Evolutionary conservation across 139 green algal genomes (phyloP).

Genomic region (Nannochloris sp.): DNA sequence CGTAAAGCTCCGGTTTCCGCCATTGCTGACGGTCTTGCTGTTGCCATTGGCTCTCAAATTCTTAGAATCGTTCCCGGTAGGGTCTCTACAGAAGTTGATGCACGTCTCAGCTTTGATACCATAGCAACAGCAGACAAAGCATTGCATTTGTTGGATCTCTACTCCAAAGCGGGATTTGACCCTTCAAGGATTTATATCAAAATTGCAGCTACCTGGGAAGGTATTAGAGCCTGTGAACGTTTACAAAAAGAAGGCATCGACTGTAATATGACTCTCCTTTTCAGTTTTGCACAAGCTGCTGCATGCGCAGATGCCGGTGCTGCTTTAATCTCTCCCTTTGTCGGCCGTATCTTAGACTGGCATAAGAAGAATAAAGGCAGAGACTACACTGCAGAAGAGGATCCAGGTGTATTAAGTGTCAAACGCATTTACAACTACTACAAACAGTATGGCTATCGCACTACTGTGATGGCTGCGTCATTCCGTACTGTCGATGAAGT

Average conservation of each 20-base stretch:
- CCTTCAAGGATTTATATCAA: slow-evolving; percentile 47
- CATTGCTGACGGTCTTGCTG: slow-evolving; percentile 66
- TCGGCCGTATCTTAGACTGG: slow-evolving; percentile 91
- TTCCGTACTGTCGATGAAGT: slow-evolving; percentile 86
- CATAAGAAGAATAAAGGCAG: slow-evolving; percentile 46
- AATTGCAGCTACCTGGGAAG: slow-evolving; percentile 81
- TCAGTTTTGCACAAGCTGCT: slow-evolving; percentile 77
- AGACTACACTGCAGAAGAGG: slow-evolving; percentile 55
- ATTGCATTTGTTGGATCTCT: slow-evolving; percentile 66
- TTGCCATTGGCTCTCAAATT: slow-evolving; percentile 68
- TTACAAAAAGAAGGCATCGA: slow-evolving; percentile 78
- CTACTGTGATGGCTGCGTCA: slow-evolving; percentile 83
- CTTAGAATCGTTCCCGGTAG: slow-evolving; percentile 68
- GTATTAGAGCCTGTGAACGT: slow-evolving; percentile 70
- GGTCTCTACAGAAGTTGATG: slow-evolving; percentile 76
- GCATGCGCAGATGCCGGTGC: slow-evolving; percentile 77
- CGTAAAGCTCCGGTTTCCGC: neutral
- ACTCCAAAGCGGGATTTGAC: slow-evolving; percentile 43
- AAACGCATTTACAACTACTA: slow-evolving; percentile 67
- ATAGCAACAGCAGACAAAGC: slow-evolving; percentile 61
- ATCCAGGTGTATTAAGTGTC: slow-evolving; percentile 22
- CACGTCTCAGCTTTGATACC: slow-evolving; percentile 62
- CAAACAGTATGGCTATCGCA: slow-evolving; percentile 66
- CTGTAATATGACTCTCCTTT: slow-evolving; percentile 90
- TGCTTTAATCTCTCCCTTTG: slow-evolving; percentile 80